Evolutionary conservation across 768 basidiomycete genomes (phyloP), one percentile per base, ranked within the genome.

Genomic region (Tylopilus rubrobrunneus): DNA sequence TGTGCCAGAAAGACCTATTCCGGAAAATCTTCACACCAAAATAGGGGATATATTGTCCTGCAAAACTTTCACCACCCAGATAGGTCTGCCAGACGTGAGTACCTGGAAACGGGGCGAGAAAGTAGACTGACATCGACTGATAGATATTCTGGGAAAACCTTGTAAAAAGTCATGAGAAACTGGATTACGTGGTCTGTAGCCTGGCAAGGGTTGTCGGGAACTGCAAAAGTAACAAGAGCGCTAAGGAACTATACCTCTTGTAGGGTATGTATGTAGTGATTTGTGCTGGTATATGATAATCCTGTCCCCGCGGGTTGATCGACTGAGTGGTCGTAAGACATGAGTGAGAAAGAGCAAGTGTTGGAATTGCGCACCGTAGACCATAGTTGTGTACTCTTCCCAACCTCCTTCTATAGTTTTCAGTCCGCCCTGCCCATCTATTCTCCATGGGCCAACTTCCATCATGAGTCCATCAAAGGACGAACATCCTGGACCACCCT

Each of bases 241-340:
- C 31, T 17, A 19, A 61, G 56, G 15, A 71, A 37, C 36, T 68
- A 23, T 65, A 82, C 93, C 67, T 89, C 81, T 10, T 80, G 71
- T 39, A 95, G 77, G 41, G 88, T 87, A 56, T 91, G 87, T 27
- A 94, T 82, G 66, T 88, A 97, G 45, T 81, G 78, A 63, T 98
- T 82, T 14, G 94, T 92, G 54, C 88, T 85, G 19, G 89, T 83
- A 64, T 91, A 94, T 1, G 93, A 97, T 69, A 87, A 87, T 10
- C 97, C 97, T 19, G 97, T 98, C 9, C 96, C 97, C 5, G 90
- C 91, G 44, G 97, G 97, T 70, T 99, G 97, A 70, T 99, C 97
- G 50, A 99, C 97, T 99, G 65, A 23, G 15, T 29, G 40, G 48
- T 6, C 14, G 45, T 60, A 48, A 63, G 45, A 44, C 49, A 49